These are phyloP conservation scores for Echria macrotheca DNA, from an alignment of 495 filamentous ascomycete species.

Conservation along the genomic window DNA sequence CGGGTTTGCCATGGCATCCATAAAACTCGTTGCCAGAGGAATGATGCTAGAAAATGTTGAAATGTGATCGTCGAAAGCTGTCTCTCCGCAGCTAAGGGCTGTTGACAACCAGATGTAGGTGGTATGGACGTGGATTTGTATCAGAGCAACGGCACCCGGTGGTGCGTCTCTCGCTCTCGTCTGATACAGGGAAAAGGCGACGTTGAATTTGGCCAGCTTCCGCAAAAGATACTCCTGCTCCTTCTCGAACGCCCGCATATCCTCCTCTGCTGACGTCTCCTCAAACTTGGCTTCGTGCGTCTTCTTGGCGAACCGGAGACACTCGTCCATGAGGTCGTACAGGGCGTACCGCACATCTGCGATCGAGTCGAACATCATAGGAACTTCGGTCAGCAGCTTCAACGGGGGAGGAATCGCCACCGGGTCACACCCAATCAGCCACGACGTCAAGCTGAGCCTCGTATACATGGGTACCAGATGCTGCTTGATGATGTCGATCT, in stretches of 20 bases:
- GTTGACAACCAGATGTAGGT: constrained; percentile 35
- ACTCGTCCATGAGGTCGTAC: constrained; percentile 32
- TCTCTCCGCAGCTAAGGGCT: constrained; percentile 29
- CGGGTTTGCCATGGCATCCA: constrained; percentile 16
- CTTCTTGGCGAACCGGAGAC: constrained; percentile 27
- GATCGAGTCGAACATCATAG: constrained; percentile 26
- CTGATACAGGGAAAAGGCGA: constrained; percentile 30
- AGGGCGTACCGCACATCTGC: constrained; percentile 28
- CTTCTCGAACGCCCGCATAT: constrained; percentile 23
- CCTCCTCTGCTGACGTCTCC: constrained; percentile 14
- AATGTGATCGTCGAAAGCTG: constrained; percentile 33
- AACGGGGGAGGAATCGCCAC: constrained; percentile 24
- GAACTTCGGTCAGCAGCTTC: constrained; percentile 27
- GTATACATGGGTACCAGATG: constrained; percentile 41
- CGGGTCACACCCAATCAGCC: constrained; percentile 31
- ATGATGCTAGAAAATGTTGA: constrained; percentile 35
- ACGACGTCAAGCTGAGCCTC: constrained; percentile 33
- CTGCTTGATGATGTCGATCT: constrained; percentile 32
- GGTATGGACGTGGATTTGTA: constrained; percentile 27
- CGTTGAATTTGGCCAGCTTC: constrained; percentile 29
- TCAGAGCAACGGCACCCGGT: constrained; percentile 21
- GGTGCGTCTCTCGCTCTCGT: constrained; percentile 16
- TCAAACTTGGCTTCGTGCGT: constrained; percentile 21
- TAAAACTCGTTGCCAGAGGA: constrained; percentile 24
- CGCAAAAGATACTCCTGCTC: constrained; percentile 27